Evolutionary conservation across 2,329 filamentous ascomycete genomes (phyloP), one percentile per base, ranked within the genome.

Genomic region (Westerdykella ornata): DNA sequence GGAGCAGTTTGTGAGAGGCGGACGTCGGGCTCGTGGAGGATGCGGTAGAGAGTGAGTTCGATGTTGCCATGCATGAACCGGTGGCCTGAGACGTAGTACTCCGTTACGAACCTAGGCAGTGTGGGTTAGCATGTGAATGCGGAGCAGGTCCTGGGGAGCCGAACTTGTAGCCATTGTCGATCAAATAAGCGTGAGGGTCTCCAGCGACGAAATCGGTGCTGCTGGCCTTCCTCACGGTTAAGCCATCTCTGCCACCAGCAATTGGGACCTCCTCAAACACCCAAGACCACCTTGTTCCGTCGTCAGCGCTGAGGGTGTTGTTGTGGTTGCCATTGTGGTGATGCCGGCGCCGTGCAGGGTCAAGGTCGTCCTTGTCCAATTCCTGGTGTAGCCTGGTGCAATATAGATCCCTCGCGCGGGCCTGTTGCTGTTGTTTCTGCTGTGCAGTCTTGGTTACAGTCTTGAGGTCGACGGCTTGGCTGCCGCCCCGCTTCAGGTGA

Each of bases 21-120:
- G 18, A 65, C 51, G 39, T 54, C 51, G 64, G 72, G 57, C 67
- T 74, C 52, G 59, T 64, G 66, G 15, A 78, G 63, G 17, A 79
- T 65, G 26, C 77, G 76, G 52, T 77, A 72, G 20, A 82, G 59
- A 43, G 73, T 72, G 37, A 82, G 62, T 35, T 78, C 66, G 40
- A 77, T 71, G 52, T 81, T 78, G 39, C 75, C 71, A 42, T 75
- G 68, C 29, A 81, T 70, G 50, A 81, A 77, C 42, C 72, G 71
- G 52, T 79, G 70, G 17, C 78, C 78, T 52, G 75, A 69, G 15
- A 76, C 57, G 38, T 78, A 63, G 53, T 77, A 79, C 51, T 81
- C 76, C 5, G 72, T 75, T 16, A 75, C 70, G 47, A 75, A 78
- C 38, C 77, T 80, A 45, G 6, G 39, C 17, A 28, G 22, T 11